Evolutionary conservation across 2,329 filamentous ascomycete species (phyloP).

Genomic region (Colletotrichum incanum): DNA sequence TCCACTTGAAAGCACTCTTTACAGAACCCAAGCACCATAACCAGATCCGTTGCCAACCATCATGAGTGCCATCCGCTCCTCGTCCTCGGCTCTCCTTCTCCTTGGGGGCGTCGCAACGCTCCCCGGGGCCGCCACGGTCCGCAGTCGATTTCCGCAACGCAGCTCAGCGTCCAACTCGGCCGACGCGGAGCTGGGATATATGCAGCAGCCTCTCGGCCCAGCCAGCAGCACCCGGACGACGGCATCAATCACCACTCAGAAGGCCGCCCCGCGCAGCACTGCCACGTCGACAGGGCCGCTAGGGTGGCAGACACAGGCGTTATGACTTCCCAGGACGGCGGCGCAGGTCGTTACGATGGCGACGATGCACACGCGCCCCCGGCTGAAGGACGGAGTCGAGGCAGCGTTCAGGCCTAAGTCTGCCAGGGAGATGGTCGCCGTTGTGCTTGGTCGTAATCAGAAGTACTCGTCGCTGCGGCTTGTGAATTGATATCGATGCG

Average conservation of each 20-base stretch:
- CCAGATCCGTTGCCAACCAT: background rate
- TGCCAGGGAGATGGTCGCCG: conserved; percentile 12
- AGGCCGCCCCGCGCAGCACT: background rate
- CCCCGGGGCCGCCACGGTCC: conserved; percentile 44
- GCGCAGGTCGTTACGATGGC: conserved; percentile 38
- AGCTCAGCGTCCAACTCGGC: conserved; percentile 8
- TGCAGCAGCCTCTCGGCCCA: conserved; percentile 40
- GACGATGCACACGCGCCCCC: conserved; percentile 9
- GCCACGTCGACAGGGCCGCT: conserved; percentile 5
- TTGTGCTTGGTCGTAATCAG: conserved; percentile 15
- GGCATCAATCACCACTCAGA: background rate
- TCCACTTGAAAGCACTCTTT: conserved; percentile 20
- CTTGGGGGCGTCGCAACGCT: conserved; percentile 46
- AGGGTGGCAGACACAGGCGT: conserved; percentile 33
- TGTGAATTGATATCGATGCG: background rate
- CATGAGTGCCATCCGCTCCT: conserved; percentile 39
- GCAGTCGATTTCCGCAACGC: conserved; percentile 38
- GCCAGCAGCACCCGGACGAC: conserved; percentile 3
- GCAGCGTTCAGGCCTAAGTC: background rate
- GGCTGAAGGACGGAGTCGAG: background rate
- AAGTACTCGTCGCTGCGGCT: background rate
- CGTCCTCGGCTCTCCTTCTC: conserved; percentile 45
- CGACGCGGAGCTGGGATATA: conserved; percentile 38
- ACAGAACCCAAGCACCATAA: background rate
- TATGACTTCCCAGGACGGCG: conserved; percentile 38